These are phyloP conservation scores for Neurospora tetrasperma DNA, from an alignment of 495 filamentous ascomycete species.

Conservation along the genomic window DNA sequence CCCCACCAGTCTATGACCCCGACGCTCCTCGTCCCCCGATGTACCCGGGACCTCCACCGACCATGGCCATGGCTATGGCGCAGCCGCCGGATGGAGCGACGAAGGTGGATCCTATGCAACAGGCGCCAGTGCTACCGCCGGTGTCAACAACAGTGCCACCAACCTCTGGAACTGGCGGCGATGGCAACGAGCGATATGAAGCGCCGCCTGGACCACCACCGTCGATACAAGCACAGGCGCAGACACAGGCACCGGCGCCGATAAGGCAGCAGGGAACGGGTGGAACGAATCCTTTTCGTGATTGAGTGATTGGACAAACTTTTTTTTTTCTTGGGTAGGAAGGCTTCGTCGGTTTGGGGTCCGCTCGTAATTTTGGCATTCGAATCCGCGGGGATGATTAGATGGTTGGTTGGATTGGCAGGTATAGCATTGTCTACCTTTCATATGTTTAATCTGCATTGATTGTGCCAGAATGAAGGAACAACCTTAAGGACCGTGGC, in stretches of 20 bases:
- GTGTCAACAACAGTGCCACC: slow-evolving; percentile 12
- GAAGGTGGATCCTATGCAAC: slow-evolving; percentile 50
- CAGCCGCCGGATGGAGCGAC: slow-evolving; percentile 39
- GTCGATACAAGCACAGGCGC: slow-evolving; percentile 11
- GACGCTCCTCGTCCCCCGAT: slow-evolving; percentile 39
- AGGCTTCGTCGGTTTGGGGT: too few relatives aligned
- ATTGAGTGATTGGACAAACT: not conserved
- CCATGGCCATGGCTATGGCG: not conserved
- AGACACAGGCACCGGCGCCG: slow-evolving; percentile 10
- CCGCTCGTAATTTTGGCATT: not conserved
- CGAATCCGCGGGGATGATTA: not conserved
- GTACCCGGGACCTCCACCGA: slow-evolving; percentile 44
- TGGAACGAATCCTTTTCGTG: slow-evolving; percentile 17
- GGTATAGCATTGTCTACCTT: not conserved
- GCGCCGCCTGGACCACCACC: slow-evolving; percentile 38
- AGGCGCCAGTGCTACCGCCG: slow-evolving; percentile 3
- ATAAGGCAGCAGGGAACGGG: slow-evolving; percentile 13
- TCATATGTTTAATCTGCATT: not conserved
- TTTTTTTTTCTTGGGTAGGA: too few relatives aligned
- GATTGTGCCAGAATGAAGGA: not conserved
- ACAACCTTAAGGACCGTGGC: not conserved
- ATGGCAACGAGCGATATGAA: slow-evolving; percentile 19
- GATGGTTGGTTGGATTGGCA: not conserved
- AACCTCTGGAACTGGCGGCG: slow-evolving; percentile 8
- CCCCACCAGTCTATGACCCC: slow-evolving; percentile 42